A percentile compares a stretch with the other conserved stretches of the same genome.
phyloP scores from a whole-genome alignment of 495 filamentous ascomycete genomes.

The Aspergillus campestris region DNA sequence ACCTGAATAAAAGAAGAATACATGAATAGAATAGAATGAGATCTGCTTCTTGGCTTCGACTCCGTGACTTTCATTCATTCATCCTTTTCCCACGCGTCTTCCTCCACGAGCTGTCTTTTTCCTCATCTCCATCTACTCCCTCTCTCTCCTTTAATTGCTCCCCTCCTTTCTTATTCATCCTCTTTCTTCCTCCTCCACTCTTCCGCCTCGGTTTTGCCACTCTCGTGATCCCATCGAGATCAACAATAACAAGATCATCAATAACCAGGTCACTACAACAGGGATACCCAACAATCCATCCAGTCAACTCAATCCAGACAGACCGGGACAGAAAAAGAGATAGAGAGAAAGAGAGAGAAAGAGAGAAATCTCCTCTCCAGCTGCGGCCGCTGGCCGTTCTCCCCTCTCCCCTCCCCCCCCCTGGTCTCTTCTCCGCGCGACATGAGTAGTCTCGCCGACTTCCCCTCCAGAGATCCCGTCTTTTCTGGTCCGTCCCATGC shows the following conservation, averaged over 20 bases:
- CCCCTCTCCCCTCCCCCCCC: constrained; percentile 5
- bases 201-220: background rate
- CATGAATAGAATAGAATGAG: too few species aligned
- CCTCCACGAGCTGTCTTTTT: background rate
- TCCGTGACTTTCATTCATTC: too few species aligned
- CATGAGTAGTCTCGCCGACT: constrained; percentile 40
- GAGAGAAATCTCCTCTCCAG: background rate
- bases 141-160: too few species aligned
- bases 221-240: background rate
- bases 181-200: background rate
- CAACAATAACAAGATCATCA: background rate
- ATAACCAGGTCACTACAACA: too few species aligned
- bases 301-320: too few species aligned
- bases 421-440: constrained; percentile 18
- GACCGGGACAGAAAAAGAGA: too few species aligned
- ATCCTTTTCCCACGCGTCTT: background rate
- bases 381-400: constrained; percentile 14
- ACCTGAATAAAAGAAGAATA: too few species aligned
- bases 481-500: constrained; percentile 28
- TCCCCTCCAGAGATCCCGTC: constrained; percentile 30
- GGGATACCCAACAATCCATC: too few species aligned
- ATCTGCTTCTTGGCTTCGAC: too few species aligned
- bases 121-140: background rate
- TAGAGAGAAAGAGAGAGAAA: background rate
- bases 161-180: background rate